Evolutionary conservation across 192 early-diverging fungal genomes (phyloP).

Genomic region (Jimgerdemannia lactiflua): DNA sequence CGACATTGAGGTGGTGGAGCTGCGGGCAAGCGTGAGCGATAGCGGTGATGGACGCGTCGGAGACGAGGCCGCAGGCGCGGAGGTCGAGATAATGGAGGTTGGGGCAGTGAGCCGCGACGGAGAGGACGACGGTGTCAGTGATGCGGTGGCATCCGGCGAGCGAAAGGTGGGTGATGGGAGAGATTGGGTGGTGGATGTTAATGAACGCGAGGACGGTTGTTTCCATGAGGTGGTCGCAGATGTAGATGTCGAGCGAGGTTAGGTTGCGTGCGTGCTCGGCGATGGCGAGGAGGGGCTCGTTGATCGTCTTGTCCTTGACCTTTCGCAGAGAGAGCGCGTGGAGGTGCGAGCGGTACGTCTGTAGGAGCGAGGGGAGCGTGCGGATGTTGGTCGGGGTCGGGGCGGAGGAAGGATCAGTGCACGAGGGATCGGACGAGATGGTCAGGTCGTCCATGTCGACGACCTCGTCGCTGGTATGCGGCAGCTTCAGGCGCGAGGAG

Average conservation of each 20-base stretch:
- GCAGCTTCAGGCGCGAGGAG: neutral
- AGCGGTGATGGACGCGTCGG: conserved; percentile 36
- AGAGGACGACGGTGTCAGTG: conserved; percentile 35
- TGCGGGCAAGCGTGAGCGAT: conserved; percentile 36
- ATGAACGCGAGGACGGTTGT: conserved; percentile 33
- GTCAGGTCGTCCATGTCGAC: neutral
- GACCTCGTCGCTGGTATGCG: neutral
- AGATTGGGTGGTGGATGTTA: conserved; percentile 24
- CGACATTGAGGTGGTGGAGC: conserved; percentile 49
- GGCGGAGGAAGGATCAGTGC: too few relatives aligned
- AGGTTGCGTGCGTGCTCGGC: conserved; percentile 23
- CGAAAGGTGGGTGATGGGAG: conserved; percentile 35
- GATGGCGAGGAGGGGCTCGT: conserved; percentile 21
- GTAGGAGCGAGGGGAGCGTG: neutral
- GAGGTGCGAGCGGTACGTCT: conserved; percentile 12
- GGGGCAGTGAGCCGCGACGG: conserved; percentile 40
- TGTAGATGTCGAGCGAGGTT: conserved; percentile 44
- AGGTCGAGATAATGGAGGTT: conserved; percentile 41
- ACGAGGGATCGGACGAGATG: neutral
- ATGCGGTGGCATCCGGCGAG: conserved; percentile 48
- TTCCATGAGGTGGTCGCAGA: conserved; percentile 47
- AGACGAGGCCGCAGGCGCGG: conserved; percentile 41
- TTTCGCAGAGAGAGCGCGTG: conserved; percentile 27
- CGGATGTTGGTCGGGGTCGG: too few relatives aligned
- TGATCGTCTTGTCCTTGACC: conserved; percentile 29